Base-by-base conservation (phyloP, 805 yeast species). In the Candida tallmaniae region DNA sequence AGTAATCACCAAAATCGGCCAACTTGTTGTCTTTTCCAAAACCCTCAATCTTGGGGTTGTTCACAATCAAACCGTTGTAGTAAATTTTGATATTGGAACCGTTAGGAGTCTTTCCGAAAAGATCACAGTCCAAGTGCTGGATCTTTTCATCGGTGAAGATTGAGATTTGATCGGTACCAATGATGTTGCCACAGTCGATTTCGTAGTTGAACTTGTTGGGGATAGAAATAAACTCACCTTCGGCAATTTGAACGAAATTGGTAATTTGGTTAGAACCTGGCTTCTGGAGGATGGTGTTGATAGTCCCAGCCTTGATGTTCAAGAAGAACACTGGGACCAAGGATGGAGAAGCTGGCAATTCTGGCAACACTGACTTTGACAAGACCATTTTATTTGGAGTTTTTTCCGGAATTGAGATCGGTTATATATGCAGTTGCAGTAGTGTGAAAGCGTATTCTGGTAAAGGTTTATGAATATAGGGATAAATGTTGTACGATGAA, bases 151-250 rank as follows among this genome's bases (percentile, higher is more conserved):
- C 23, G 7, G 10, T 7, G 10, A 7, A 10, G 9, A 7, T 46
- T 14, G 62, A 60, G 46, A 78, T 58, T 34, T 74, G 73, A 42
- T 78, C 84, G 39, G 54, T 54, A 4, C 83, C 83, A 12, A 31
- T 27, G 15, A 60, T 36, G 5, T 42, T 48, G 4, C 26, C 19
- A 24, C 49, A 54, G 7, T 60, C 62, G 29, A 61, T 51, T 38
- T 60, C 58, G 14, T 52, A 49, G 6, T 63, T 63, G 15, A 54
- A 50, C 10, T 50, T 45, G 41, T 62, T 62, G 6, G 46, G 39
- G 26, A 62, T 51, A 11, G 66, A 50, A 19, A 44, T 45, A 41
- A 61, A 47, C 25, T 49, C 47, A 15, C 69, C 68, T 24, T 51
- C 46, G 13, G 27, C 41, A 20, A 61, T 18, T 5, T n/a, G 10